Base-by-base conservation (phyloP, 2,329 filamentous ascomycete genomes). In the Leptographium wingfieldii region DNA sequence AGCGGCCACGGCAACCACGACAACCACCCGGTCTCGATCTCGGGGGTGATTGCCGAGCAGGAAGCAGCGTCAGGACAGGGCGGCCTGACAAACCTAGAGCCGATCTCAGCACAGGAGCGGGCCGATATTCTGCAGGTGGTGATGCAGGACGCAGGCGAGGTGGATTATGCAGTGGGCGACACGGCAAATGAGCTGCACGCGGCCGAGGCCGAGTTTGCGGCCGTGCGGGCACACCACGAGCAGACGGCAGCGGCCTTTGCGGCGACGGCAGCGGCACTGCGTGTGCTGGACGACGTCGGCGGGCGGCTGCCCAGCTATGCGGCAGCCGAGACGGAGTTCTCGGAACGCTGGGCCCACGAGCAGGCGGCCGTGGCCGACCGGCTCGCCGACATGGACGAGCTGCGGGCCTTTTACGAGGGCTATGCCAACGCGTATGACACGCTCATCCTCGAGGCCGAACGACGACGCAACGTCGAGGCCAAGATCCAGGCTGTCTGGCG, bases 391-490 rank as follows among this genome's bases (percentile, higher is more conserved):
- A 86, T 97, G 72, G 84, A 87, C 57, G 82, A 83, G 27, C 81
- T 96, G 67, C 80, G 84, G 12, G 77, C 82, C n/a, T 90, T 96
- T 67, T 97, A 96, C 71, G 87, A 92, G 62, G 85, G 87, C 22
- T 99, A 97, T 67, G 79, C 88, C 25, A 81, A 84, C 58, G 90
- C 91, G 0, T 97, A 99, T 68, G 87, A 90, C 65, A 85, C 86
- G 25, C 76, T 99, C 14, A 80, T 96, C 29, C 79, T 95, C 1
- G 94, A 99, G 71, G 86, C 91, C 6, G 86, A 87, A 58, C 80
- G 94, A 29, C 81, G 94, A 11, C 83, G 83, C 62, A 76, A 80
- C 16, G 83, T 89, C 43, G 88, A 94, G 67, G 83, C 86, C 38
- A 85, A 87, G 63, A 86, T 95, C 58, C 80, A 85, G 65, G 79